Base-by-base conservation (phyloP, 768 basidiomycete genomes). In the Russula foetens region DNA sequence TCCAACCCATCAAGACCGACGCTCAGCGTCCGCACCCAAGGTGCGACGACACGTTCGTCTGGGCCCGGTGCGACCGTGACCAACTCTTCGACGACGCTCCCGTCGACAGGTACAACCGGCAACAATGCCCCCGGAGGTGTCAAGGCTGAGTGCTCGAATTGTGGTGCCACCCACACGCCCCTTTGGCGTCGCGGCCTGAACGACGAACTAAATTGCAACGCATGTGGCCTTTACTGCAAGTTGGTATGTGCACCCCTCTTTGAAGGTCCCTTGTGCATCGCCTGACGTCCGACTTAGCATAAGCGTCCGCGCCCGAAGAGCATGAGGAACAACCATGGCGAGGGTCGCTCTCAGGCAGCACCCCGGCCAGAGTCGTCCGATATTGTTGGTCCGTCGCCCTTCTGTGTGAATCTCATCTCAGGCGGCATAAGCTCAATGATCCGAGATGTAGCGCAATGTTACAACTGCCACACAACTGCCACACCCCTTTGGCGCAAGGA, bases 401-500 rank as follows among this genome's bases (percentile, higher is more conserved):
- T 65, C 64, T 59, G 4, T 45, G 8, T 19, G 26, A 29, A 33
- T 47, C 4, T 31, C 35, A n/a, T 35, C 29, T 65, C 46, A 55
- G 47, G 9, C 21, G 11, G 15, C 23, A 17, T 28, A 17, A 21
- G 14, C 29, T 64, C 9, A 56, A 35, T 24, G 38, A 8, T 33
- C 45, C n/a, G 29, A 15, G 35, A 17, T 19, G 4, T 35, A 61
- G 90, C 90, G 3, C 89, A 91, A 76, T 93, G 90, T 75, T 90
- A 86, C 74, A 92, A 92, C 69, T 92, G 90, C 75, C 87, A 91
- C 68, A 92, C 91, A 24, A 92, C 88, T 3, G 88, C 90, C 15
- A 92, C 90, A 6, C 91, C 91, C 14, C 81, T 92, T 43, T 92
- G 90, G 90, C 81, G 90, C 63, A 92, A 92, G 73, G 91, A 92